Percentiles rank a stretch among this genome's conserved stretches.
These are phyloP conservation scores for Penicillium simplicissimum DNA, from an alignment of 495 filamentous ascomycete species.

Conservation along the genomic window DNA sequence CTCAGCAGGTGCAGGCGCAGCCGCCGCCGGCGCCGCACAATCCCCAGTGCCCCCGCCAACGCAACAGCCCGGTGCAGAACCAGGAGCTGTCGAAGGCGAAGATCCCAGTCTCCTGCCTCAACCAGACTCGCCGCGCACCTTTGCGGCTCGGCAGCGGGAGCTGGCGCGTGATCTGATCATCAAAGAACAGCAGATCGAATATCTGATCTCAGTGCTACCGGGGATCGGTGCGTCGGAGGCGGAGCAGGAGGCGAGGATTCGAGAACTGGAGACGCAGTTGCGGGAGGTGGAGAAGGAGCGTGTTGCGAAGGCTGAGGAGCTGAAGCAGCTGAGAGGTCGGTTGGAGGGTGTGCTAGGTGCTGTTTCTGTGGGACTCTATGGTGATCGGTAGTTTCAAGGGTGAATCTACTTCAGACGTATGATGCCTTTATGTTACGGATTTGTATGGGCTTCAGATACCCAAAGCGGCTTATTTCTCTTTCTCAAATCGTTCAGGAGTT, in stretches of 20 bases:
- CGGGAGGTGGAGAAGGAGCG: constrained; percentile 72
- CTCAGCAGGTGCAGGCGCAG: constrained; percentile 24
- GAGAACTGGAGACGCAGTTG: constrained; percentile 74
- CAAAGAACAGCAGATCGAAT: constrained; percentile 94
- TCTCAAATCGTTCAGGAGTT: neutral
- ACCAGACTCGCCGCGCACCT: constrained; percentile 64
- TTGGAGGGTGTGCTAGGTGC: constrained; percentile 62
- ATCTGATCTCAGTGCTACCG: constrained; percentile 77
- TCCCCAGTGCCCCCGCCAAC: constrained; percentile 32
- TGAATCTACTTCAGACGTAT: neutral
- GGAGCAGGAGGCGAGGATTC: constrained; percentile 75
- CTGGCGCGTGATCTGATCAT: constrained; percentile 83
- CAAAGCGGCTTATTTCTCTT: neutral
- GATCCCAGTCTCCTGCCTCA: constrained; percentile 40
- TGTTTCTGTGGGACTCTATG: constrained; percentile 42
- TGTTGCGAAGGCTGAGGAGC: constrained; percentile 67
- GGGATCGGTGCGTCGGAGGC: constrained; percentile 82
- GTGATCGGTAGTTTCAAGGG: constrained; percentile 21
- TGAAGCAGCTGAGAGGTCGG: constrained; percentile 62
- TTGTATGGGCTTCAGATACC: constrained; percentile 7
- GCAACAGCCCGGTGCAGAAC: constrained; percentile 23
- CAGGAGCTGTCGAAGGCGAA: constrained; percentile 15
- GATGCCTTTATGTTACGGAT: neutral
- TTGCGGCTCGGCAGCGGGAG: constrained; percentile 71
- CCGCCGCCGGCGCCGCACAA: constrained; percentile 24